These are phyloP conservation scores for Verticillium isaacii DNA, from an alignment of 2,329 filamentous ascomycete species.

Conservation along the genomic window DNA sequence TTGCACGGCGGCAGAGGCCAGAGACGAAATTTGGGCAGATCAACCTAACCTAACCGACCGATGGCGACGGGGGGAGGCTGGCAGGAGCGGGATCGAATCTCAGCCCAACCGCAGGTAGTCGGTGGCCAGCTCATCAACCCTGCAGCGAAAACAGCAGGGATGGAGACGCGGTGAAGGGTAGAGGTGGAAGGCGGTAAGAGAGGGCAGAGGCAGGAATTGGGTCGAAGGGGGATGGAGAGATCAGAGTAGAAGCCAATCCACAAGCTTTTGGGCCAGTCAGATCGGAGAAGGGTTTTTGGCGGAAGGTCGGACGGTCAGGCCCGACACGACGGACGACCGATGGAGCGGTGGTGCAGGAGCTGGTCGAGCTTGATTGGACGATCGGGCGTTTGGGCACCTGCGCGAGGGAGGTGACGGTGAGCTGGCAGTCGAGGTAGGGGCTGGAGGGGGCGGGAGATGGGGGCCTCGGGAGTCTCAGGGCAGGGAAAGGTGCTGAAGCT, in stretches of 20 bases:
- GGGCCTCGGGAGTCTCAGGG: not conserved
- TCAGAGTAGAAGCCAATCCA: not conserved
- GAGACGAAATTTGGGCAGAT: constrained; percentile 1
- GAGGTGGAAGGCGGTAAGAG: constrained; percentile 18
- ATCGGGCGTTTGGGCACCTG: not conserved
- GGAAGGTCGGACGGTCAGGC: not conserved
- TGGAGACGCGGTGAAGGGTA: constrained; percentile 6
- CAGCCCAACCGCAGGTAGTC: constrained; percentile 1
- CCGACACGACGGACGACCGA: not conserved
- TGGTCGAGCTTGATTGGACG: not conserved
- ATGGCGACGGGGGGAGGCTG: constrained; percentile 1
- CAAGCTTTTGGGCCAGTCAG: not conserved
- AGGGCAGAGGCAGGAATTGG: not conserved
- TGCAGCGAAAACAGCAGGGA: constrained; percentile 1
- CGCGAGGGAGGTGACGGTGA: not conserved
- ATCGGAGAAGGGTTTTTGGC: not conserved
- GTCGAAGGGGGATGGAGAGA: not conserved
- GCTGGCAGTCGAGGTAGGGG: not conserved
- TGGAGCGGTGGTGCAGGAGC: not conserved
- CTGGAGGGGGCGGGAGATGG: not conserved
- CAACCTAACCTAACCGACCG: not conserved
- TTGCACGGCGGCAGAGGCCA: not conserved
- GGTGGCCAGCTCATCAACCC: constrained; percentile 3
- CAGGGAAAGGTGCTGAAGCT: not conserved
- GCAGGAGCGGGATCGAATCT: not conserved